Base-by-base conservation (phyloP, 352 stramenopile genomes). In the Nannochloropsis limnetica region DNA sequence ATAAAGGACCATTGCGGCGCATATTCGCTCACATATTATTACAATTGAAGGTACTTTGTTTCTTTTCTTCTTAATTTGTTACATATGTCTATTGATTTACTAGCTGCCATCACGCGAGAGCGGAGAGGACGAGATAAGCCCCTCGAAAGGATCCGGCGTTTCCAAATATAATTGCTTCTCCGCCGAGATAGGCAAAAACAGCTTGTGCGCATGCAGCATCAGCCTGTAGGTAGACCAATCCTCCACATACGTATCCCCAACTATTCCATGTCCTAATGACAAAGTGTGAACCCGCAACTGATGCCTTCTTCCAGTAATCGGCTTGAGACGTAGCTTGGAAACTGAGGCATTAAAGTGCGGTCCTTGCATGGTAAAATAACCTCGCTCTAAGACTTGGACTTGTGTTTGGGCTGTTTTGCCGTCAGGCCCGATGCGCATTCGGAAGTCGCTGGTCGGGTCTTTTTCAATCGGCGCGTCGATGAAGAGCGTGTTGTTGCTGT, bases 131-230 rank as follows among this genome's bases (percentile, higher is more conserved):
- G 61, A 74, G 6, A 74, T 28, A 1, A 74, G 61, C 61, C n/a
- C 61, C 22, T 25, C 11, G 61, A 74, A 74, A 74, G 61, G 61
- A 20, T 74, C 61, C 20, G 25, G n/a, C 3, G 61, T 74, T 8
- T 31, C 61, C 61, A 74, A 29, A 8, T 74, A 15, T 22, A 74
- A 29, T 31, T 74, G 3, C n/a, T 74, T 74, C 11, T 74, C 61
- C 1, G 61, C n/a, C 9, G 61, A 25, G n/a, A 74, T 74, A 20
- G 61, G 61, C n/a, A 74, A 29, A 29, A 25, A 25, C n/a, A 74
- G 61, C 20, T 74, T 74, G 61, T 74, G 61, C 61, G 61, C 61
- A 20, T 74, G 61, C 1, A 74, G 61, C 61, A 74, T 74, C 61
- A 74, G 15, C 61, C 61, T 8, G n/a, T 74, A 74, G 11, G n/a